Conservation (phyloP, 2,329 filamentous ascomycete species). For the Botrytis elliptica region DNA sequence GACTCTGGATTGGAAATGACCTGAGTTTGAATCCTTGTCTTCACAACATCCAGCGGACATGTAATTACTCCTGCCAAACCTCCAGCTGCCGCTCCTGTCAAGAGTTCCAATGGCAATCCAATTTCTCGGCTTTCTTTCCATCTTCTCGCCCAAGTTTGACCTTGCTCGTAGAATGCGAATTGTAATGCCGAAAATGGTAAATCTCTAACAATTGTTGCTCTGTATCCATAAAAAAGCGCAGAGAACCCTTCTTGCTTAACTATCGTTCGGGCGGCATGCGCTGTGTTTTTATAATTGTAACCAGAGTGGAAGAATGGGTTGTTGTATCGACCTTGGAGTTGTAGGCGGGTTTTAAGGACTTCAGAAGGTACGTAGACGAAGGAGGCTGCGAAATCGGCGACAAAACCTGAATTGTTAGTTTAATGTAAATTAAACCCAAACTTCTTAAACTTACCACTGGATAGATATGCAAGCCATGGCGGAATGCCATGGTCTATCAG, state of each 20-base stretch:
- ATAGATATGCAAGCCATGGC: constrained; percentile 80
- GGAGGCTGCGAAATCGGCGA: constrained; percentile 89
- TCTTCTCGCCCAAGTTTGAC: constrained; percentile 74
- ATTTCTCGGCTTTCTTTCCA: constrained; percentile 82
- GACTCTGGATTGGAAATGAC: constrained; percentile 51
- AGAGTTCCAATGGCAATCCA: constrained; percentile 77
- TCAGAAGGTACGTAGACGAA: constrained; percentile 95
- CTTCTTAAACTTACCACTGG: constrained; percentile 60
- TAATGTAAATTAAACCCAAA: background rate
- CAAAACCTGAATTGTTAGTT: constrained; percentile 60
- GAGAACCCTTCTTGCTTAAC: constrained; percentile 75
- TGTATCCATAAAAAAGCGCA: constrained; percentile 95
- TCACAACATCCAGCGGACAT: constrained; percentile 94
- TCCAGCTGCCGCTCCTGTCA: constrained; percentile 86
- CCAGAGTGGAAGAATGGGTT: constrained; percentile 92
- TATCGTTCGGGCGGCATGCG: constrained; percentile 84
- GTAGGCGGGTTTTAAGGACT: constrained; percentile 93
- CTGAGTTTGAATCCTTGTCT: constrained; percentile 94
- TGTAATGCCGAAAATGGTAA: constrained; percentile 94
- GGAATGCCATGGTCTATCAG: constrained; percentile 83
- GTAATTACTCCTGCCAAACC: constrained; percentile 92
- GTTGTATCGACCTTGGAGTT: constrained; percentile 91
- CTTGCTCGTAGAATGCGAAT: constrained; percentile 98
- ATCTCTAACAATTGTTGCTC: constrained; percentile 90
- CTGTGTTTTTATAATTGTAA: constrained; percentile 89